phyloP scores from a whole-genome alignment of 2,329 filamentous ascomycete genomes.

The Sporothrix protearum region DNA sequence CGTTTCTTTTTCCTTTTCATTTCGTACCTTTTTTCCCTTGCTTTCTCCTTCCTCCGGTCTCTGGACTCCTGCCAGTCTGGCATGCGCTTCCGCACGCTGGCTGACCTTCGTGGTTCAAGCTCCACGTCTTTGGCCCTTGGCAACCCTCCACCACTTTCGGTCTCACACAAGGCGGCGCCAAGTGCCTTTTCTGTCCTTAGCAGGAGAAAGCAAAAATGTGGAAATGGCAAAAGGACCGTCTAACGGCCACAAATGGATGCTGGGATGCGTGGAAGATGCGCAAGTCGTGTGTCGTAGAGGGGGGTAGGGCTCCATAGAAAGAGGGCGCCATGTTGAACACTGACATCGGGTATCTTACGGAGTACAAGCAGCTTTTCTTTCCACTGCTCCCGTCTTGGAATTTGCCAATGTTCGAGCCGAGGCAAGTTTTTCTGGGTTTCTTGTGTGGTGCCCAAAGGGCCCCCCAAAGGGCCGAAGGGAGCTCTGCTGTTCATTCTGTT shows the following conservation, averaged over 20 bases:
- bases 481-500: neutral
- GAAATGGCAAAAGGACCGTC: neutral
- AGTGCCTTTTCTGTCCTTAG: neutral
- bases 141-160: too few species aligned
- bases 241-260: neutral
- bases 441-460: neutral
- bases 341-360: too few species aligned
- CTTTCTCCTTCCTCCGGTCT: neutral
- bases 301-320: neutral
- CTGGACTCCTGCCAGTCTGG: slow-evolving; percentile 3
- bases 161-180: neutral
- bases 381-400: neutral
- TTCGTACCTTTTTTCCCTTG: neutral
- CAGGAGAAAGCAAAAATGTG: neutral
- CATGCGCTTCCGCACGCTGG: neutral
- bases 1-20: neutral
- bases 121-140: neutral
- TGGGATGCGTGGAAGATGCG: neutral
- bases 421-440: neutral
- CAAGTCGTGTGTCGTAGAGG: neutral
- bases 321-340: neutral
- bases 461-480: too few species aligned
- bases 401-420: neutral
- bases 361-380: neutral
- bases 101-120: neutral